Percentiles rank a stretch among this genome's conserved stretches.
These are phyloP conservation scores for Verticillium nubilum DNA, from an alignment of 2,329 filamentous ascomycete genomes.

Conservation along the genomic window DNA sequence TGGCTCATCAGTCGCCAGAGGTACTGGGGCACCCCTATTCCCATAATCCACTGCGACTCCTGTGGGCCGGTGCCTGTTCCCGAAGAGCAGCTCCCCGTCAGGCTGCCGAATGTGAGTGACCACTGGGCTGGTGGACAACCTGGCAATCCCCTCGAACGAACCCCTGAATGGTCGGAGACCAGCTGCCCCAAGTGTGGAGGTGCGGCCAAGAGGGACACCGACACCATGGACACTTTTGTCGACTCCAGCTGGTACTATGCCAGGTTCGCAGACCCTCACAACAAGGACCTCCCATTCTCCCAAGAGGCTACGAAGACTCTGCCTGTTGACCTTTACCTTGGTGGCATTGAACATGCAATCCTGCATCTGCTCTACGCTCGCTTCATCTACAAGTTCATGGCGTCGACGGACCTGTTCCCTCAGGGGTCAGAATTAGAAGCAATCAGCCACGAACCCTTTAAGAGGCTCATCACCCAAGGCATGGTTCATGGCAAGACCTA, in stretches of 20 bases:
- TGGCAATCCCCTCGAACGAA: constrained; percentile 72
- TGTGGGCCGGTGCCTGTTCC: constrained; percentile 81
- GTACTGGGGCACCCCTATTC: constrained; percentile 89
- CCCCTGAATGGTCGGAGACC: constrained; percentile 68
- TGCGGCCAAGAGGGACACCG: constrained; percentile 74
- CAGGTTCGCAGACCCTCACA: constrained; percentile 69
- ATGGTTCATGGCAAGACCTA: constrained; percentile 92
- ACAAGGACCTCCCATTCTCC: constrained; percentile 56
- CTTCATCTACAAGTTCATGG: constrained; percentile 85
- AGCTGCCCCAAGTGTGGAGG: constrained; percentile 68
- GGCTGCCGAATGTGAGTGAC: constrained; percentile 62
- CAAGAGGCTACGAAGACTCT: constrained; percentile 52
- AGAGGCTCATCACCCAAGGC: constrained; percentile 76
- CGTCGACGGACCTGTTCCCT: constrained; percentile 46
- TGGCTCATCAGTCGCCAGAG: constrained; percentile 91
- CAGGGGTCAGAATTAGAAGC: constrained; percentile 24
- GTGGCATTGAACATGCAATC: constrained; percentile 87
- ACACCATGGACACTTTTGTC: constrained; percentile 96
- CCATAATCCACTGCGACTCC: constrained; percentile 72
- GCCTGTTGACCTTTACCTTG: constrained; percentile 83
- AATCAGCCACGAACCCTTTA: constrained; percentile 66
- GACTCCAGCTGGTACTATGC: constrained; percentile 94
- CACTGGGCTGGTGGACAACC: constrained; percentile 64
- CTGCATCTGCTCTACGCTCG: constrained; percentile 83
- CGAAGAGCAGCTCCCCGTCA: constrained; percentile 68